Evolutionary conservation across 148 eudicot genomes (phyloP).

Genomic region (Chenopodium quinoa): DNA sequence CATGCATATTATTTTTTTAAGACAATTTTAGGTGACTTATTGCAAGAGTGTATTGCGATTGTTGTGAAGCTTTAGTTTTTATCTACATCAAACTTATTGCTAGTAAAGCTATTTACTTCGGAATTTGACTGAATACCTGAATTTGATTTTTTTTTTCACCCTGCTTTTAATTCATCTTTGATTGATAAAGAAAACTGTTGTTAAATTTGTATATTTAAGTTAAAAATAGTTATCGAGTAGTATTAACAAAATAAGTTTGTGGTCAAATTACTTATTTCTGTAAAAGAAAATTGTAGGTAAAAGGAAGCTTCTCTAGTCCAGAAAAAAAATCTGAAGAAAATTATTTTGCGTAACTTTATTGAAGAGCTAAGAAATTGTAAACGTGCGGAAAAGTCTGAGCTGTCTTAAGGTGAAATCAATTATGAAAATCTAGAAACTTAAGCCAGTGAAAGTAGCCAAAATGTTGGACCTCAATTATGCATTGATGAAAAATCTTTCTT

Average conservation of each 20-base stretch:
- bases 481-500: neutral
- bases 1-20: no score
- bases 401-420: neutral
- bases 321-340: neutral
- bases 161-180: neutral
- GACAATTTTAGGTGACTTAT: no score
- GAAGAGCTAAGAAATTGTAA: neutral
- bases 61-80: neutral
- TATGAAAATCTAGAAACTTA: neutral
- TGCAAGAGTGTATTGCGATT: neutral
- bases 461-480: neutral
- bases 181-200: neutral
- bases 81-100: no score
- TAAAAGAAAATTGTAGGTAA: neutral
- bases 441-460: neutral
- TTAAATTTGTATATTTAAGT: neutral
- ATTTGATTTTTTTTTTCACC: neutral
- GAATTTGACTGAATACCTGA: neutral
- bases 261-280: neutral
- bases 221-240: neutral
- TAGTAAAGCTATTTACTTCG: no score
- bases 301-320: neutral
- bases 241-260: neutral
- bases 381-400: neutral
- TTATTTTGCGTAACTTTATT: neutral